Base-by-base conservation (phyloP, 129 eudicot species). In the Calendula officinalis region DNA sequence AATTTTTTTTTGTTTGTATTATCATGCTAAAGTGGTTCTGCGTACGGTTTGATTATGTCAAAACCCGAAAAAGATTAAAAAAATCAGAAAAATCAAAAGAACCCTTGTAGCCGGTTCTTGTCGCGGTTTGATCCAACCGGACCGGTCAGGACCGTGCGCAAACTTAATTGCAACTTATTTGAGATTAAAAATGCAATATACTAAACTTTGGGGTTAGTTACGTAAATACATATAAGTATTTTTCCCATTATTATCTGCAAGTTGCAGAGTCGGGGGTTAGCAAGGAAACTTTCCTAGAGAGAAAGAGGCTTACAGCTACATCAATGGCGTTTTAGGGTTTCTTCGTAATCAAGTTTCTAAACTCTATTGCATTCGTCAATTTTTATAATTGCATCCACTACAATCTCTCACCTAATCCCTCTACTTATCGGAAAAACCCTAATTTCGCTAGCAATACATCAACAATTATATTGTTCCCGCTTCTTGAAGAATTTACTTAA, bases 291-390 rank as follows among this genome's bases (percentile, higher is more conserved):
- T 69, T 69, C 36, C 41, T 55, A 39, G 5, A 53, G 27, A 53
- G 11, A 39, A 59, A 59, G 64, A 39, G 64, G 64, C 14, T 66
- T 49, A 38, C 27, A 52, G 53, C 64, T 44, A 5, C 13, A 16
- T 46, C 52, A 65, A 65, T 56, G 35, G 13, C 54, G 48, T 22
- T 56, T 32, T 73, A 73, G 78, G 78, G 78, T 73, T 73, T 73
- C 67, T 37, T 65, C 64, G 41, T 43, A 32, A 40, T 52, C 52
- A 45, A 65, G 56, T 64, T 56, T 27, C 36, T 44, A 10, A 12
- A 37, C 37, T 45, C 56, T 34, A 42, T 68, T 16, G 6, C 73
- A 44, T 33, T 2, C 37, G 45, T 56, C 55, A 56, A 3, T 32
- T 34, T 10, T 1, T 45, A 11, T 41, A 22, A 22, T 22, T 22